A percentile compares a stretch with the other conserved stretches of the same genome.
These are phyloP conservation scores for Phytomonas sp. DNA, from an alignment of 208 protist species.

Conservation along the genomic window DNA sequence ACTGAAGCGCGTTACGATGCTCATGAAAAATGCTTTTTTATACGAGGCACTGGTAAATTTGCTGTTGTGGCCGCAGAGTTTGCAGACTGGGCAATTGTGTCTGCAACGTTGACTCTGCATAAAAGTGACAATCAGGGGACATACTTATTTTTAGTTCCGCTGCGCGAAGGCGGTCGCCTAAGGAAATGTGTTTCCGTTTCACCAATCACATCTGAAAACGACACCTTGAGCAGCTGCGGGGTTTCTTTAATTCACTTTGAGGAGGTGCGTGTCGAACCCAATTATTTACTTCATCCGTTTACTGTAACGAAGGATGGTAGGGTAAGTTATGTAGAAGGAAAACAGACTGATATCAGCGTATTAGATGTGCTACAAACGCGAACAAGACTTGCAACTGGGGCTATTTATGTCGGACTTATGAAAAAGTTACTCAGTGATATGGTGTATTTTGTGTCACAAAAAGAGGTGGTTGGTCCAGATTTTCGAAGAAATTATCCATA, in stretches of 20 bases:
- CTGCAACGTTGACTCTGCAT: constrained; percentile 63
- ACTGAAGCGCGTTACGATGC: constrained; percentile 78
- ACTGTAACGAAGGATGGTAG: constrained; percentile 38
- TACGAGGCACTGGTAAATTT: constrained; percentile 81
- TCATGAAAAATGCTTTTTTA: constrained; percentile 65
- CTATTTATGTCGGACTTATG: constrained; percentile 53
- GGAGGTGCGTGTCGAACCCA: constrained; percentile 42
- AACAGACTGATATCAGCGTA: constrained; percentile 24
- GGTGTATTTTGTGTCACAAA: constrained; percentile 49
- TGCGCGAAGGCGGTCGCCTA: constrained; percentile 29
- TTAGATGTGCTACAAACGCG: constrained; percentile 50
- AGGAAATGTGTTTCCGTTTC: neutral
- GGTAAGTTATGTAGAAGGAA: constrained; percentile 28
- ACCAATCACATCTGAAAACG: constrained; percentile 42
- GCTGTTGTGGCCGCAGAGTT: constrained; percentile 53
- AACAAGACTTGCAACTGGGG: constrained; percentile 59
- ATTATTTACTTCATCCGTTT: constrained; percentile 54
- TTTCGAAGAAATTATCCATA: constrained; percentile 73
- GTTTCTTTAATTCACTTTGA: constrained; percentile 74
- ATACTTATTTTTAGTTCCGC: constrained; percentile 63
- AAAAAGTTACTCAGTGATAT: constrained; percentile 61
- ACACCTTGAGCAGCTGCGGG: constrained; percentile 37
- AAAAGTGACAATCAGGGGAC: constrained; percentile 75
- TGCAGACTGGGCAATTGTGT: constrained; percentile 78
- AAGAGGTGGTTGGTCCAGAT: constrained; percentile 63